phyloP scores from a whole-genome alignment of 805 yeast genomes.

The Candida gorgasii region DNA sequence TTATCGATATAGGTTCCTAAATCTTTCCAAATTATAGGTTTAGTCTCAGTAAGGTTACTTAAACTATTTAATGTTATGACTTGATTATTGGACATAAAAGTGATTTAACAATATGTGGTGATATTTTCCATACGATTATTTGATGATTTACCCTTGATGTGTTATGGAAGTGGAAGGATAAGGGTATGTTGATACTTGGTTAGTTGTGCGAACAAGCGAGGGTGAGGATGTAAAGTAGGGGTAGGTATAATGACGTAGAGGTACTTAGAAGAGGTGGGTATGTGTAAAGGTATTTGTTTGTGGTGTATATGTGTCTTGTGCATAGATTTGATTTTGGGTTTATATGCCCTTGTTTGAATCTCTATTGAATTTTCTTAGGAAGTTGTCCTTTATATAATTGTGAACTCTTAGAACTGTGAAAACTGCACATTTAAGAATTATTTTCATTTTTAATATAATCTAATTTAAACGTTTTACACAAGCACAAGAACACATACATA shows the following conservation, averaged over 20 bases:
- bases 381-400: background rate
- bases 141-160: conserved; percentile 3
- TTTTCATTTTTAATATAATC: too few species aligned
- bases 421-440: background rate
- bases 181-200: background rate
- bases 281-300: too few species aligned
- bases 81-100: conserved; percentile 9
- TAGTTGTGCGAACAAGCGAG: background rate
- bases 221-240: background rate
- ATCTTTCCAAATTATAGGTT: conserved; percentile 44
- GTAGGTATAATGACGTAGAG: conserved; percentile 7
- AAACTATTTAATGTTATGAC: conserved; percentile 17
- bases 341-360: too few species aligned
- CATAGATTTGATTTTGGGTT: too few species aligned
- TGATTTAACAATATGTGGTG: background rate
- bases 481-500: background rate
- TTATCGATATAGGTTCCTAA: conserved; percentile 45
- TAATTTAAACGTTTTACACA: too few species aligned
- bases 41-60: conserved; percentile 11
- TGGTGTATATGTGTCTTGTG: too few species aligned
- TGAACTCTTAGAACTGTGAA: background rate
- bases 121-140: background rate
- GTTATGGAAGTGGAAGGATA: background rate
- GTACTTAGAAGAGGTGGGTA: too few species aligned
- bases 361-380: too few species aligned